Evolutionary conservation across 306 rosid genomes (phyloP).

Genomic region (Cercis canadensis): DNA sequence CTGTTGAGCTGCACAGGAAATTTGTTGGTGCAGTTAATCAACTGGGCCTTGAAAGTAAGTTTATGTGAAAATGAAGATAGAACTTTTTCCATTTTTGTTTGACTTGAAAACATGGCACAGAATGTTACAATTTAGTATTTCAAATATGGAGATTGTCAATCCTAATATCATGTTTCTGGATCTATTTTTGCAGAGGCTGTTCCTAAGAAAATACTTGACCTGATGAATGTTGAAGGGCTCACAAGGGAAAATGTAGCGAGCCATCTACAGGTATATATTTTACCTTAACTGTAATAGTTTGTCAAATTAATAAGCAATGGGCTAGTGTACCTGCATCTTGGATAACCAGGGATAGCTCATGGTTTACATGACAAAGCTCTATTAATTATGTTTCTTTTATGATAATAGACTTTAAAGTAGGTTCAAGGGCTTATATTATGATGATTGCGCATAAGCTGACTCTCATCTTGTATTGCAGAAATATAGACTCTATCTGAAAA

Average conservation of each 20-base stretch:
- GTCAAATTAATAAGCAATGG: not conserved
- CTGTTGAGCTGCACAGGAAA: slow-evolving; percentile 66
- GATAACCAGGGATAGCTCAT: not conserved
- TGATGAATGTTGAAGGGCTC: slow-evolving; percentile 88
- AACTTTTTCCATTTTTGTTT: slow-evolving; percentile 22
- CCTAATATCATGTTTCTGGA: slow-evolving; percentile 28
- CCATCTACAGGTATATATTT: slow-evolving; percentile 79
- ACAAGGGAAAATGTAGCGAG: slow-evolving; percentile 94
- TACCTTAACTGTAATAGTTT: slow-evolving; percentile 6
- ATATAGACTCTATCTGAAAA: slow-evolving; percentile 65
- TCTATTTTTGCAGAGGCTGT: slow-evolving; percentile 69
- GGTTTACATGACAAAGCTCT: too few relatives aligned
- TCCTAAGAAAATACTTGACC: slow-evolving; percentile 83
- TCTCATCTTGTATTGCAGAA: slow-evolving; percentile 58
- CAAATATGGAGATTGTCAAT: not conserved
- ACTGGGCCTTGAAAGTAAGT: slow-evolving; percentile 81
- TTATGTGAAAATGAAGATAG: slow-evolving; percentile 16
- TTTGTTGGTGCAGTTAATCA: slow-evolving; percentile 74
- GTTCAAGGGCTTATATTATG: not conserved
- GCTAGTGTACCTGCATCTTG: not conserved
- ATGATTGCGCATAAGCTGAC: slow-evolving; percentile 13
- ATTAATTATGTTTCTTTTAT: too few relatives aligned
- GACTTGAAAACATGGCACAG: slow-evolving; percentile 1
- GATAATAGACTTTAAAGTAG: not conserved
- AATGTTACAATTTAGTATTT: slow-evolving; percentile 4